Evolutionary conservation across 352 stramenopile species (phyloP).

Genomic region (Globisporangium nagaii): DNA sequence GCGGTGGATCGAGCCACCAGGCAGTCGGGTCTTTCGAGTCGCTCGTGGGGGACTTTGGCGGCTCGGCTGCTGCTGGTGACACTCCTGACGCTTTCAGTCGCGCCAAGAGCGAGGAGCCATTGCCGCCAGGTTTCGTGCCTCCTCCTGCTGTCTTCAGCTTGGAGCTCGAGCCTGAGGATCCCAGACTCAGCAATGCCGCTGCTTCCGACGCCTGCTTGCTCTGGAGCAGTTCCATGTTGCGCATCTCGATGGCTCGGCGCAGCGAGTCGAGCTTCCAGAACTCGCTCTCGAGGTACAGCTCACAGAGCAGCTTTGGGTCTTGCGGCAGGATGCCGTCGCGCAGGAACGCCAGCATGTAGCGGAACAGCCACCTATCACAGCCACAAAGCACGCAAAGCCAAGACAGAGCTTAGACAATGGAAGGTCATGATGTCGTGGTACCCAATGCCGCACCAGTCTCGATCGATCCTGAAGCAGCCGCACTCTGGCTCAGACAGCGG

Average conservation of each 20-base stretch:
- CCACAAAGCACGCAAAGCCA: not conserved
- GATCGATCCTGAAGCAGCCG: constrained; percentile 70
- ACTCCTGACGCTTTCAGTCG: constrained; percentile 8
- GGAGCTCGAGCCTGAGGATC: not conserved
- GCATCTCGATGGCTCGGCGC: constrained; percentile 65
- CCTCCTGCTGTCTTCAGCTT: constrained; percentile 1
- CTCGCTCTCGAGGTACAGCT: constrained; percentile 73
- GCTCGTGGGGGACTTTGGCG: not conserved
- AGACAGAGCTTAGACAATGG: too few relatives aligned
- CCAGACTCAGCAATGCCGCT: constrained; percentile 9
- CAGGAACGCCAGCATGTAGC: constrained; percentile 73
- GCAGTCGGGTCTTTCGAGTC: constrained; percentile 20
- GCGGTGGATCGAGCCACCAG: constrained; percentile 62
- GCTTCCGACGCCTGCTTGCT: constrained; percentile 23
- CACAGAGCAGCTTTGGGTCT: constrained; percentile 56
- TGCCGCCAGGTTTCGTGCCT: not conserved
- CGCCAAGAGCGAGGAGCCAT: not conserved
- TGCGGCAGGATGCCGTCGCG: constrained; percentile 66
- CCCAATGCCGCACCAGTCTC: constrained; percentile 37
- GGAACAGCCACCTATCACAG: constrained; percentile 61
- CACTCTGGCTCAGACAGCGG: constrained; percentile 48
- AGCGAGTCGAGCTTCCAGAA: constrained; percentile 83
- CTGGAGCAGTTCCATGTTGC: constrained; percentile 61
- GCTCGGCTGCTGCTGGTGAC: not conserved
- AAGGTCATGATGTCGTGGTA: too few relatives aligned